Percentiles rank a stretch among this genome's conserved stretches.
These are phyloP conservation scores for Trichoderma afroharzianum DNA, from an alignment of 2,329 filamentous ascomycete genomes.

Conservation along the genomic window DNA sequence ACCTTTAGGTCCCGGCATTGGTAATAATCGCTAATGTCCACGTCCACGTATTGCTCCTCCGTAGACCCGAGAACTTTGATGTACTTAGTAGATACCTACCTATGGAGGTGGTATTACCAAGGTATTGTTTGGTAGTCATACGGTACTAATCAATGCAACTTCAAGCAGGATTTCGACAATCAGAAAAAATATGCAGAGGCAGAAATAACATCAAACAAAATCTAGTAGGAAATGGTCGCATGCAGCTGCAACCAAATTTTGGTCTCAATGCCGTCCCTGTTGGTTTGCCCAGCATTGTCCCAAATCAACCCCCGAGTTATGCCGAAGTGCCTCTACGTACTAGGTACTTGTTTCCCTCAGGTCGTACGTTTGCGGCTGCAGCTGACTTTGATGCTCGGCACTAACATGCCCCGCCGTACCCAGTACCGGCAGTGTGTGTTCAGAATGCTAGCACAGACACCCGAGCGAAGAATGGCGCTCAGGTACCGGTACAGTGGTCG, in stretches of 20 bases:
- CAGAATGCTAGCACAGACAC: too few species aligned
- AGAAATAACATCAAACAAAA: too few species aligned
- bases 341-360: neutral
- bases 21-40: neutral
- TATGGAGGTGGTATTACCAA: neutral
- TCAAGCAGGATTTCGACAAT: neutral
- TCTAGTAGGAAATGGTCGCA: neutral
- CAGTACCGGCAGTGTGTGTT: neutral
- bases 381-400: neutral
- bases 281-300: neutral
- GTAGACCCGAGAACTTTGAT: neutral
- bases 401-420: neutral
- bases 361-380: neutral
- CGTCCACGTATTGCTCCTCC: neutral
- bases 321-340: neutral
- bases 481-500: neutral
- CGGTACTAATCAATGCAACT: neutral
- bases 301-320: neutral
- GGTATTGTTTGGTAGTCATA: neutral
- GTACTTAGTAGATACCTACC: too few species aligned
- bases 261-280: neutral
- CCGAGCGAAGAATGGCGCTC: neutral
- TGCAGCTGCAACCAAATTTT: neutral
- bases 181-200: too few species aligned
- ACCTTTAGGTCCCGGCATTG: neutral